Conservation (phyloP, 768 basidiomycete species). For the Pulveroboletus sp. region DNA sequence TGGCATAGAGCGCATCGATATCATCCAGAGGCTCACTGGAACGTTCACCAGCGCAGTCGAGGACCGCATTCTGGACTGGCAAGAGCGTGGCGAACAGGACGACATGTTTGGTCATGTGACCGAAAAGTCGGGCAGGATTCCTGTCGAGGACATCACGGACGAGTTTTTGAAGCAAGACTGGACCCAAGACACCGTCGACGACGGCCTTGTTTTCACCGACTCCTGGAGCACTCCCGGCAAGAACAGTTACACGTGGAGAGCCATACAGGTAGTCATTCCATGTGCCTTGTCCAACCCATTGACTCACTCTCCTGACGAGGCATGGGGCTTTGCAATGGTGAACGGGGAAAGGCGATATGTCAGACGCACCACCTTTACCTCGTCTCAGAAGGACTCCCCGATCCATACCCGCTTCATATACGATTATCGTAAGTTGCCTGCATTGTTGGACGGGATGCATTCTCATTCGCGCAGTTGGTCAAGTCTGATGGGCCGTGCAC, state of each 20-base stretch:
- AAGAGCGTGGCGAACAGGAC: constrained; percentile 51
- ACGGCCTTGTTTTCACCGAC: constrained; percentile 35
- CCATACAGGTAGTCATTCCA: constrained; percentile 49
- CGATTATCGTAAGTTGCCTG: constrained; percentile 55
- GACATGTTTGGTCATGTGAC: constrained; percentile 59
- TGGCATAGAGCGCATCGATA: constrained; percentile 62
- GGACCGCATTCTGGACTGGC: constrained; percentile 55
- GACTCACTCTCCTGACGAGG: constrained; percentile 23
- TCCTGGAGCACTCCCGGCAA: constrained; percentile 61
- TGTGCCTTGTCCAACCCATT: background rate
- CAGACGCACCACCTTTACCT: constrained; percentile 62
- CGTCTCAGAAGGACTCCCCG: constrained; percentile 45
- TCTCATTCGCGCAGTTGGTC: constrained; percentile 21
- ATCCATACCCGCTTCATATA: constrained; percentile 60
- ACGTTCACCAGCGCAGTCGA: constrained; percentile 60
- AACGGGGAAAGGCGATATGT: constrained; percentile 59
- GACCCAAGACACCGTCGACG: constrained; percentile 38
- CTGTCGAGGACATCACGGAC: constrained; percentile 45
- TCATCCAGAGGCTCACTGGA: constrained; percentile 63
- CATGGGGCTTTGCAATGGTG: constrained; percentile 65
- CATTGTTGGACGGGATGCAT: background rate
- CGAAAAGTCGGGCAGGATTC: constrained; percentile 51
- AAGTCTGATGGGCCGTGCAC: constrained; percentile 6
- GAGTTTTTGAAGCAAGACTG: constrained; percentile 42
- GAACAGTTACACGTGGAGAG: constrained; percentile 59